Evolutionary conservation across 225 moss, liverwort and hornwort genomes (phyloP).

Genomic region (Thuidium tamariscinum): DNA sequence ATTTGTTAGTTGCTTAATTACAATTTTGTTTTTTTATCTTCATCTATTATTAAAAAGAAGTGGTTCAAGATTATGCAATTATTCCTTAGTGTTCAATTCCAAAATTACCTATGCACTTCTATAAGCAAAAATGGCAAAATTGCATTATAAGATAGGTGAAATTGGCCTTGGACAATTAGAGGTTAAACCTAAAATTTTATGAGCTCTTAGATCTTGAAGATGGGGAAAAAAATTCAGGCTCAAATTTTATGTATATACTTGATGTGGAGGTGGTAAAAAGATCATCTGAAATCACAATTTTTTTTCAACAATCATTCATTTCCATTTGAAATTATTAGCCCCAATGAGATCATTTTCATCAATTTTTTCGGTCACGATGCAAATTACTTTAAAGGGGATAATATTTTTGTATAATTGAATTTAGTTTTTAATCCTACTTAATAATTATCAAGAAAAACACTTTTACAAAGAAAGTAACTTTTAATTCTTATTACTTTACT

Average conservation of each 20-base stretch:
- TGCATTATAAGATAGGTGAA: neutral
- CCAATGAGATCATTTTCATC: neutral
- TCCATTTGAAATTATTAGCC: neutral
- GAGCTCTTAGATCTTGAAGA: neutral
- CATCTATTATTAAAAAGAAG: fast-evolving
- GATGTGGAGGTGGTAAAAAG: neutral
- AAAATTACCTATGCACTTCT: neutral
- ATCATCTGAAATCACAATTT: too few relatives aligned
- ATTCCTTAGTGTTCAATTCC: neutral
- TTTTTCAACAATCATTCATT: neutral
- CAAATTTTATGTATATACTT: neutral
- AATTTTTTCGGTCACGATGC: neutral
- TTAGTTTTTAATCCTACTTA: neutral
- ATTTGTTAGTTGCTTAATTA: neutral
- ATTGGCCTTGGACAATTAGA: neutral
- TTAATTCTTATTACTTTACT: neutral
- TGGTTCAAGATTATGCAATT: neutral
- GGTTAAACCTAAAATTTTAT: neutral
- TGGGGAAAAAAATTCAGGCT: neutral
- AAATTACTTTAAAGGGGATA: neutral
- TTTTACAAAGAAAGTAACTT: neutral
- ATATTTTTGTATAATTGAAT: neutral
- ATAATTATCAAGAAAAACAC: neutral
- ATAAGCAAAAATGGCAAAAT: neutral
- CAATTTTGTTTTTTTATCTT: neutral